Conservation (phyloP, 2,329 filamentous ascomycete genomes). For the Myriosclerotinia scirpicola region DNA sequence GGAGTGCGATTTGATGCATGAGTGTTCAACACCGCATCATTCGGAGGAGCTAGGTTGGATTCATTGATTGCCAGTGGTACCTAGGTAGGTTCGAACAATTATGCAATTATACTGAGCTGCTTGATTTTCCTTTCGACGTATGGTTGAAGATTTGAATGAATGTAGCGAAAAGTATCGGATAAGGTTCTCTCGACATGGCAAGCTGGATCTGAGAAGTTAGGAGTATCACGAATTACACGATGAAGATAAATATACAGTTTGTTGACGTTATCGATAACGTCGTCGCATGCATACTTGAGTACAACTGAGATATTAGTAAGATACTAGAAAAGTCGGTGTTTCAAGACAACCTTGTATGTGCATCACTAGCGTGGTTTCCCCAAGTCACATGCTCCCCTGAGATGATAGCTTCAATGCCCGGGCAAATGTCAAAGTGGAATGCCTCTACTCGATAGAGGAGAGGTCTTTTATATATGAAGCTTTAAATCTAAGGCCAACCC, state of each 20-base stretch:
- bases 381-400: background rate
- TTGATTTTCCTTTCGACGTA: too few species aligned
- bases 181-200: background rate
- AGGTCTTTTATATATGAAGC: too few species aligned
- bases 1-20: background rate
- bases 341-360: conserved; percentile 6
- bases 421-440: background rate
- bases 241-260: background rate
- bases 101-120: too few species aligned
- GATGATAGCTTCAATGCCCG: background rate
- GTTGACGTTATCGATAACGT: background rate
- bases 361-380: background rate
- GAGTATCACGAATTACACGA: background rate
- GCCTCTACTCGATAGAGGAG: too few species aligned
- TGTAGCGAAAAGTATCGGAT: background rate
- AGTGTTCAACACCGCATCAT: background rate
- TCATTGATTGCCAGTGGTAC: background rate
- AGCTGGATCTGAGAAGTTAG: background rate
- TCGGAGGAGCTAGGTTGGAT: background rate
- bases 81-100: too few species aligned
- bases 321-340: conserved; percentile 8
- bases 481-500: too few species aligned
- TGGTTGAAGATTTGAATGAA: too few species aligned
- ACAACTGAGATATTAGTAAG: background rate
- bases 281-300: background rate